Evolutionary conservation across 352 stramenopile genomes (phyloP).

Genomic region (Pythium utonaiense): DNA sequence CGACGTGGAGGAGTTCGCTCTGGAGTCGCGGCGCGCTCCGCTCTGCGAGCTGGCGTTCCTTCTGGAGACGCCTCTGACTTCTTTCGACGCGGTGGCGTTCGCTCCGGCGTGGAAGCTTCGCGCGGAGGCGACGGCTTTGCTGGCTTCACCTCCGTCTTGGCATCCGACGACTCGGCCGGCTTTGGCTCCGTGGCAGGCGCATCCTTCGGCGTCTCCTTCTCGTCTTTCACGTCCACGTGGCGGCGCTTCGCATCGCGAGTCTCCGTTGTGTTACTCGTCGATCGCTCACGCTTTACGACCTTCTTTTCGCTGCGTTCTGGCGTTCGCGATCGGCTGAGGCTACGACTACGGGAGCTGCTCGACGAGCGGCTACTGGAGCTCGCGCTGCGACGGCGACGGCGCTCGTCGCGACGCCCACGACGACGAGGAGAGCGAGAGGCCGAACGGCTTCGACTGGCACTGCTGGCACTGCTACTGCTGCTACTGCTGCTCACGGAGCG

Average conservation of each 20-base stretch:
- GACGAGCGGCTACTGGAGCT: constrained; percentile 10
- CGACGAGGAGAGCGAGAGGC: constrained; percentile 15
- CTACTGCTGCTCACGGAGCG: constrained; percentile 13
- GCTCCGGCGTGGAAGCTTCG: constrained; percentile 2
- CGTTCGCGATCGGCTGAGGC: constrained; percentile 12
- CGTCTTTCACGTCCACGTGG: constrained; percentile 2
- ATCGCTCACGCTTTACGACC: constrained; percentile 9
- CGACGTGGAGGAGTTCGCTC: background rate
- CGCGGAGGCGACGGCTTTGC: background rate
- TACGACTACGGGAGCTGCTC: constrained; percentile 9
- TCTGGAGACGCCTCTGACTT: background rate
- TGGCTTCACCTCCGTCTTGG: background rate
- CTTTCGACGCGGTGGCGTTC: constrained; percentile 9
- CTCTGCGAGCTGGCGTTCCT: background rate
- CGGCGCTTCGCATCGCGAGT: constrained; percentile 5
- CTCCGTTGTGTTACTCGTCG: background rate
- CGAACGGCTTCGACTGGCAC: constrained; percentile 21
- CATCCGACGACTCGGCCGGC: background rate
- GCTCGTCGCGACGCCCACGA: background rate
- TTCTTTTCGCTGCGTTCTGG: constrained; percentile 3
- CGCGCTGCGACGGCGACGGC: constrained; percentile 2
- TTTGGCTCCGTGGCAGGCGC: background rate
- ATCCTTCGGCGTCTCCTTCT: background rate
- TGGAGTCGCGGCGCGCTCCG: background rate
- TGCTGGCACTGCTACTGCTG: constrained; percentile 12